Evolutionary conservation across 768 basidiomycete species (phyloP).

Genomic region (Serendipita sp.): DNA sequence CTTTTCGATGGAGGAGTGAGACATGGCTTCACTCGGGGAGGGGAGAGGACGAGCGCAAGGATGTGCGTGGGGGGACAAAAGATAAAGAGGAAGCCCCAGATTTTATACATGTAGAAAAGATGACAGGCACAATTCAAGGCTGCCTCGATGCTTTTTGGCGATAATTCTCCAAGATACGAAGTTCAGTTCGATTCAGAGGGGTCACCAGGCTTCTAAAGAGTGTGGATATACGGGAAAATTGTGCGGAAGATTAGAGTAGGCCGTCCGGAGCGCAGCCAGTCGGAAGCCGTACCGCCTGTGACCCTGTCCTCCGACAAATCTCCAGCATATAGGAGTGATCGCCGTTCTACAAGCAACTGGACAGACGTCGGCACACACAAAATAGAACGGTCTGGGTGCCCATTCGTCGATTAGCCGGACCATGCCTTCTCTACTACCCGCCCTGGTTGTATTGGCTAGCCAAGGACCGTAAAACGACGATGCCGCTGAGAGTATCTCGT

Average conservation of each 20-base stretch:
- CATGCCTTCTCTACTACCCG: no score
- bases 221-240: background rate
- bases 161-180: background rate
- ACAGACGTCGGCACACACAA: no score
- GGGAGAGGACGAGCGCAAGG: background rate
- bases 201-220: background rate
- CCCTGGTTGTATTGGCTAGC: no score
- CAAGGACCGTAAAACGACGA: no score
- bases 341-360: no score
- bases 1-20: constrained; percentile 4
- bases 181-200: background rate
- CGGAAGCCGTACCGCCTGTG: no score
- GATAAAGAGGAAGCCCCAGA: background rate
- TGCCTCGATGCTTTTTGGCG: background rate
- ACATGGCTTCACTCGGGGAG: background rate
- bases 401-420: no score
- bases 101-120: background rate
- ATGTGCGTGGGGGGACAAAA: background rate
- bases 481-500: no score
- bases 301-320: no score
- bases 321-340: no score
- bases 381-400: no score
- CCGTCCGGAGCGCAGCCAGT: no score
- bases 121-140: background rate
- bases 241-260: background rate